A percentile compares a stretch with the other conserved stretches of the same genome.
These are phyloP conservation scores for Calonectria pteridis DNA, from an alignment of 2,329 filamentous ascomycete genomes.

Conservation along the genomic window DNA sequence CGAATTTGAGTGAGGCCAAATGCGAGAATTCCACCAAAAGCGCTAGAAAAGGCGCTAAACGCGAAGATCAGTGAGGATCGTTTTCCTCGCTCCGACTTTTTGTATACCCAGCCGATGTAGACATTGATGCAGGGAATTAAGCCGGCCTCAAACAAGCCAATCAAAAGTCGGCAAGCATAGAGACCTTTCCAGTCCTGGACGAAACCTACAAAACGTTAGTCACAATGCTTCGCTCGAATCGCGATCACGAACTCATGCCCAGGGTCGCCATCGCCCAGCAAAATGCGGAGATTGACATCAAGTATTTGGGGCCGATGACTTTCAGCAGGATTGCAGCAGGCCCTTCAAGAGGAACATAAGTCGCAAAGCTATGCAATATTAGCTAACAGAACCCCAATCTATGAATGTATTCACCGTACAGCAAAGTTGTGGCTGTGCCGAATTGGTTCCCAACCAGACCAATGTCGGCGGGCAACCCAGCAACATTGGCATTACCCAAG, in stretches of 20 bases:
- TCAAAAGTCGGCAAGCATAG: slow-evolving; percentile 35
- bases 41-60: slow-evolving; percentile 54
- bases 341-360: slow-evolving; percentile 49
- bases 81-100: slow-evolving; percentile 32
- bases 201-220: slow-evolving; percentile 15
- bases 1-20: slow-evolving; percentile 53
- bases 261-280: slow-evolving; percentile 39
- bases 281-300: slow-evolving; percentile 36
- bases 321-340: slow-evolving; percentile 48
- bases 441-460: slow-evolving; percentile 47
- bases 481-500: slow-evolving; percentile 45
- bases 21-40: slow-evolving; percentile 59
- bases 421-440: slow-evolving; percentile 44
- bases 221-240: background rate
- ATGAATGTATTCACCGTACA: slow-evolving; percentile 14
- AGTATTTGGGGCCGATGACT: slow-evolving; percentile 45
- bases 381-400: background rate
- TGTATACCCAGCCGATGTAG: slow-evolving; percentile 35
- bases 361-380: slow-evolving; percentile 37
- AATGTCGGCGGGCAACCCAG: slow-evolving; percentile 47
- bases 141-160: slow-evolving; percentile 35
- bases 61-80: slow-evolving; percentile 55
- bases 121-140: slow-evolving; percentile 38
- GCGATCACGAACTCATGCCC: slow-evolving; percentile 29
- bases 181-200: slow-evolving; percentile 39